Percentiles rank a stretch among this genome's conserved stretches.
phyloP scores from a whole-genome alignment of 2,329 filamentous ascomycete species.

The Aspergillus puulaauensis region DNA sequence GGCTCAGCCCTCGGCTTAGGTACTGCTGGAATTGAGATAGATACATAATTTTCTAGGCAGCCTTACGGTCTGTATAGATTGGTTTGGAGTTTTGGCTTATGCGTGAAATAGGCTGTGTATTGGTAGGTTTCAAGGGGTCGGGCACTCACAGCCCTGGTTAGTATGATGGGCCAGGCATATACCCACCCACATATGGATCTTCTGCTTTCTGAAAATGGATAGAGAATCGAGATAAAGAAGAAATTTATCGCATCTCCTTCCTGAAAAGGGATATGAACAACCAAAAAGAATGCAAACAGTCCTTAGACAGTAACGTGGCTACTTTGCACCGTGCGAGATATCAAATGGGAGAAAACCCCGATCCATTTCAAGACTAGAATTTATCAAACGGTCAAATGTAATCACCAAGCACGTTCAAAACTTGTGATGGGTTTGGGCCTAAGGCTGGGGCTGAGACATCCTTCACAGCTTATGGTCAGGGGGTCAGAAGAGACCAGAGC shows the following conservation, averaged over 20 bases:
- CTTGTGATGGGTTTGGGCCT: neutral
- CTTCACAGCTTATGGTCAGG: neutral
- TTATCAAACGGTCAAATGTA: neutral
- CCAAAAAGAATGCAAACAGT: neutral
- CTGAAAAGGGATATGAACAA: neutral
- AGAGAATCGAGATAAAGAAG: neutral
- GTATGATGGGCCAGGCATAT: no score
- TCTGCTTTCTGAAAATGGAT: no score
- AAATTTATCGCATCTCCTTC: neutral
- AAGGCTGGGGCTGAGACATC: neutral
- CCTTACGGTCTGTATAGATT: no score
- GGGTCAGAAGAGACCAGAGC: neutral
- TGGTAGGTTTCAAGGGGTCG: no score
- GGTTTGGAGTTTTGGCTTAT: no score
- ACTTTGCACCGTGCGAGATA: neutral
- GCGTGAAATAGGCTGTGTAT: no score
- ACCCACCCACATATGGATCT: no score
- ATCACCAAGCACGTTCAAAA: neutral
- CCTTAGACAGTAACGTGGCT: neutral
- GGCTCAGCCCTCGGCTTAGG: neutral
- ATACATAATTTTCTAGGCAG: no score
- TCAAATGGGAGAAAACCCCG: neutral
- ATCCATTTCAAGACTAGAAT: neutral
- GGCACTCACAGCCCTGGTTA: no score
- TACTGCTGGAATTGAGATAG: neutral